phyloP scores from a whole-genome alignment of 2,329 filamentous ascomycete genomes.

The Arthrobotrys pseudoclavata region DNA sequence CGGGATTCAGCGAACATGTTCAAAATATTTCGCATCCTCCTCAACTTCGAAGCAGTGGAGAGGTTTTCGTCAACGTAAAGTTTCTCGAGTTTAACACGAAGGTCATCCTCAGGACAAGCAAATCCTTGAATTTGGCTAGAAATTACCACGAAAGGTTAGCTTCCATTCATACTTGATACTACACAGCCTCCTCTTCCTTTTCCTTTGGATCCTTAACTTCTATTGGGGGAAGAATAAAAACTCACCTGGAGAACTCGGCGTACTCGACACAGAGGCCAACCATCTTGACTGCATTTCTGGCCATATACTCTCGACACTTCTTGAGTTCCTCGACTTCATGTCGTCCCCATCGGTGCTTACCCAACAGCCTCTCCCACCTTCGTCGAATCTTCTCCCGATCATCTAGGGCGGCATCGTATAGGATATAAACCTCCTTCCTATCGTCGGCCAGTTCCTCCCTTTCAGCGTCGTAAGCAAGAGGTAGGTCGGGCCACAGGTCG shows the following conservation, averaged over 20 bases:
- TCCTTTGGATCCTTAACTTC: constrained; percentile 17
- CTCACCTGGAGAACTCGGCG: constrained; percentile 56
- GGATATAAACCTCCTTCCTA: constrained; percentile 55
- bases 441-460: constrained; percentile 58
- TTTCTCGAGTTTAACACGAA: constrained; percentile 56
- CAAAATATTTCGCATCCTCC: constrained; percentile 54
- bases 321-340: constrained; percentile 58
- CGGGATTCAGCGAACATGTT: constrained; percentile 41
- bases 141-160: neutral
- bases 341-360: constrained; percentile 56
- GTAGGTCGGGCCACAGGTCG: constrained; percentile 58
- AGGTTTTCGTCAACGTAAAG: constrained; percentile 57
- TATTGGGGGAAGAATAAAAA: neutral
- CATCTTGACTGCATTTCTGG: constrained; percentile 57
- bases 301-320: constrained; percentile 59
- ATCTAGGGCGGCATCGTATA: constrained; percentile 56
- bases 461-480: constrained; percentile 57
- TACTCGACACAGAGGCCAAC: constrained; percentile 57
- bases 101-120: constrained; percentile 46
- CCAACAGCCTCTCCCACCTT: constrained; percentile 50
- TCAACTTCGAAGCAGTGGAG: constrained; percentile 47
- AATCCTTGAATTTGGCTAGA: constrained; percentile 55
- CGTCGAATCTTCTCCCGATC: constrained; percentile 54
- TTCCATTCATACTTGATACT: neutral
- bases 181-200: constrained; percentile 3